phyloP scores from a whole-genome alignment of 129 eudicot species.

The Cynara cardunculus region DNA sequence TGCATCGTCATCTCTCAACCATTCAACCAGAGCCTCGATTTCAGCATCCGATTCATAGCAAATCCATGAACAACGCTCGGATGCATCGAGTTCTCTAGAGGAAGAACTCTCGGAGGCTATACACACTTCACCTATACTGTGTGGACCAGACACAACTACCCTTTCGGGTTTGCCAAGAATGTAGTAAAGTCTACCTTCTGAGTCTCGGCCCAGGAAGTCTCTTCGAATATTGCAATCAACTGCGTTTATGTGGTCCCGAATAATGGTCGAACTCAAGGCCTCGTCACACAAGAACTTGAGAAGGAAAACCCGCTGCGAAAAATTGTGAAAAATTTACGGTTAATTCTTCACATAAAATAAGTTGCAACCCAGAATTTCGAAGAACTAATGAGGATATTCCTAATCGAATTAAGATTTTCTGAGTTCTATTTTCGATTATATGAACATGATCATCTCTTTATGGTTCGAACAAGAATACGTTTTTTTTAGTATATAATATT shows the following conservation, averaged over 20 bases:
- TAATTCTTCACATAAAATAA: neutral
- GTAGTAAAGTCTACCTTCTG: slow-evolving; percentile 78
- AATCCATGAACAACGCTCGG: slow-evolving; percentile 51
- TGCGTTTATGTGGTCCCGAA: slow-evolving; percentile 58
- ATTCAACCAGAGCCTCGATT: slow-evolving; percentile 48
- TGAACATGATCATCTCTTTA: neutral
- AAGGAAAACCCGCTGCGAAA: slow-evolving; percentile 71
- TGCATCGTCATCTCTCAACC: slow-evolving; percentile 56
- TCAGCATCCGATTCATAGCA: slow-evolving; percentile 67
- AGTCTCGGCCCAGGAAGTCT: slow-evolving; percentile 77
- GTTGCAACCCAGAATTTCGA: neutral
- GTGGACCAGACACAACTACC: slow-evolving; percentile 39
- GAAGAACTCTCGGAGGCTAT: slow-evolving; percentile 3
- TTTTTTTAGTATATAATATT: no score
- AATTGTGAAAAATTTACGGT: neutral
- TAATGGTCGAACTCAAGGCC: slow-evolving; percentile 47
- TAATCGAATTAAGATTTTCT: neutral
- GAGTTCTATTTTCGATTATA: neutral
- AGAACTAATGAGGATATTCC: neutral
- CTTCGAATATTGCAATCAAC: slow-evolving; percentile 51
- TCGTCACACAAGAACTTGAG: slow-evolving; percentile 79
- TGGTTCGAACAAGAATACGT: neutral
- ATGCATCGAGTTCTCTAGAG: slow-evolving; percentile 26
- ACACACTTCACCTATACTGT: slow-evolving; percentile 22
- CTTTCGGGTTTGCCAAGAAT: slow-evolving; percentile 43